phyloP scores from a whole-genome alignment of 352 stramenopile genomes.

The Globisporangium yorkense region DNA sequence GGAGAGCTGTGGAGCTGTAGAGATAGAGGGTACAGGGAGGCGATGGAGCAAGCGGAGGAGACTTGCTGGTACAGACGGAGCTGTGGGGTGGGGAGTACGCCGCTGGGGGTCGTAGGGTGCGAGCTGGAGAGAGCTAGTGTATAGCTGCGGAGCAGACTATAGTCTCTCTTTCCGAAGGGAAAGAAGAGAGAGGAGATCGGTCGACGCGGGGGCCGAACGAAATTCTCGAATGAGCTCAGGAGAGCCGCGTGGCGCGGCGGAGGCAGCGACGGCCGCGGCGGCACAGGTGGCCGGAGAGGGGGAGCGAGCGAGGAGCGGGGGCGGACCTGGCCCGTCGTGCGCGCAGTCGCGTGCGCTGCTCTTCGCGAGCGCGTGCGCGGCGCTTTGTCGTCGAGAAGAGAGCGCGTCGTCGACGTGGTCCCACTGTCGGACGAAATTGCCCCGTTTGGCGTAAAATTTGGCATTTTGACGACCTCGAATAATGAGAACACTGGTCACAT shows the following conservation, averaged over 20 bases:
- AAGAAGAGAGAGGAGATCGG: constrained; percentile 27
- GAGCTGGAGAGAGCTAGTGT: constrained; percentile 7
- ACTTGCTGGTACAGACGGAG: constrained; percentile 13
- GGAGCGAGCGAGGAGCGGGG: constrained; percentile 1
- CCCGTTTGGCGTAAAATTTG: too few relatives aligned
- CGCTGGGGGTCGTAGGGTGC: constrained; percentile 23
- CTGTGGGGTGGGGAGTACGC: constrained; percentile 14
- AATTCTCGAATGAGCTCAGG: constrained; percentile 35
- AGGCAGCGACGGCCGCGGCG: too few relatives aligned
- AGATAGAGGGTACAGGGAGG: constrained; percentile 1
- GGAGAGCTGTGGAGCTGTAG: too few relatives aligned
- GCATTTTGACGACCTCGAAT: too few relatives aligned
- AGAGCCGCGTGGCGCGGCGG: background rate
- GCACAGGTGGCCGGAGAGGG: background rate
- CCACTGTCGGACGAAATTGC: too few relatives aligned
- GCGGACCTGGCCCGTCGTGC: background rate
- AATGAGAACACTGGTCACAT: too few relatives aligned
- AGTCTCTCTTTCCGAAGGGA: constrained; percentile 25
- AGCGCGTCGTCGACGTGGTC: background rate
- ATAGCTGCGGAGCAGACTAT: constrained; percentile 23
- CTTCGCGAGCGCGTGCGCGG: background rate
- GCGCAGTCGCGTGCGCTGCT: background rate
- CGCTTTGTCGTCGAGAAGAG: background rate
- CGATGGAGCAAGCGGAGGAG: constrained; percentile 5
- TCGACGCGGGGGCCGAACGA: constrained; percentile 32